Conservation (phyloP, 2,329 filamentous ascomycete species). For the Sclerotinia nivalis region DNA sequence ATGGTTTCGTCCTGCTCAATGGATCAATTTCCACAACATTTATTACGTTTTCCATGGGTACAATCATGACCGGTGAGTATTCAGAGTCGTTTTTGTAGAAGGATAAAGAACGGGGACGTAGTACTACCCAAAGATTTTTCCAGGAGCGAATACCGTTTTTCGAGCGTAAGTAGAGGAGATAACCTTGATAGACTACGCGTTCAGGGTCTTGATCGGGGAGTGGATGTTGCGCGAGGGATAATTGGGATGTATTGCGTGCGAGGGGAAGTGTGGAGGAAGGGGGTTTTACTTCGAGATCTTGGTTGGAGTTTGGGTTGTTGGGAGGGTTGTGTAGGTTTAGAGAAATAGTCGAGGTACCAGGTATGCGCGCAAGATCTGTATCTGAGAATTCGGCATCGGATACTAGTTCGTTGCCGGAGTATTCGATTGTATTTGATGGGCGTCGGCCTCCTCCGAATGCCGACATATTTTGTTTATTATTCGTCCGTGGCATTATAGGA, state of each 20-base stretch:
- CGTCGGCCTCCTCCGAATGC: conserved; percentile 44
- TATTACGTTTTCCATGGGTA: conserved; percentile 76
- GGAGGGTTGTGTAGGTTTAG: conserved; percentile 37
- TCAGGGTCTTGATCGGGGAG: conserved; percentile 66
- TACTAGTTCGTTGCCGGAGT: conserved; percentile 68
- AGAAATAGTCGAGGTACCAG: conserved; percentile 38
- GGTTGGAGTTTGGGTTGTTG: neutral
- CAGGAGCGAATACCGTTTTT: conserved; percentile 85
- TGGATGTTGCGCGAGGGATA: conserved; percentile 52
- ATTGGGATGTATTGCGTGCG: conserved; percentile 61
- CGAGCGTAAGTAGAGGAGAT: conserved; percentile 80
- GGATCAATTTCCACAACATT: conserved; percentile 92
- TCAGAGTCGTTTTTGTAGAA: conserved; percentile 93
- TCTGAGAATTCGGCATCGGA: conserved; percentile 90
- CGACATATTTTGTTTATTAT: conserved; percentile 33
- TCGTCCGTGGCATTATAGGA: conserved; percentile 27
- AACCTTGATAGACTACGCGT: conserved; percentile 91
- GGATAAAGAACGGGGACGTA: conserved; percentile 80
- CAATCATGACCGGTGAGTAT: conserved; percentile 81
- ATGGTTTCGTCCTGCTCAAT: conserved; percentile 76
- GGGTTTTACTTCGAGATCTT: conserved; percentile 39
- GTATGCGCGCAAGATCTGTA: conserved; percentile 49
- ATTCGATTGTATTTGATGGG: conserved; percentile 63
- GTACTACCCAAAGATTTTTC: conserved; percentile 92
- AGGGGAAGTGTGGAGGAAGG: conserved; percentile 41